These are phyloP conservation scores for Aureobasidium namibiae DNA, from an alignment of 2,329 filamentous ascomycete genomes.

Conservation along the genomic window DNA sequence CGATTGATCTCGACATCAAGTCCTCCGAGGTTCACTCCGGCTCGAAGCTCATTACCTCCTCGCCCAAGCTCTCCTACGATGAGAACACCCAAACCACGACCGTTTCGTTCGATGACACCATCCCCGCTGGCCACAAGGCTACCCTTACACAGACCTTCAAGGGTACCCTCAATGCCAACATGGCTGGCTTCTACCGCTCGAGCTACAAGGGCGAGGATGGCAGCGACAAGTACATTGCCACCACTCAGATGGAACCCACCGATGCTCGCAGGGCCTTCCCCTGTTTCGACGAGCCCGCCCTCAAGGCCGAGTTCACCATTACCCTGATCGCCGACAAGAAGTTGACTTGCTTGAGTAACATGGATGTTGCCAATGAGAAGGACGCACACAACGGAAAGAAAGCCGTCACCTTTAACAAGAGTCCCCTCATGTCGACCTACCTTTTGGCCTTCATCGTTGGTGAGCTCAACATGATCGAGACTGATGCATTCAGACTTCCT, in stretches of 20 bases:
- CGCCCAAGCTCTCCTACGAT: slow-evolving; percentile 63
- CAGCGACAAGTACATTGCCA: slow-evolving; percentile 72
- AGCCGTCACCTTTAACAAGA: slow-evolving; percentile 84
- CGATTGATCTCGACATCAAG: slow-evolving; percentile 76
- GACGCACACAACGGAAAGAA: slow-evolving; percentile 61
- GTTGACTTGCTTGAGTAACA: slow-evolving; percentile 89
- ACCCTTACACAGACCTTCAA: slow-evolving; percentile 70
- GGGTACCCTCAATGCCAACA: slow-evolving; percentile 80
- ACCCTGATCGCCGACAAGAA: slow-evolving; percentile 86
- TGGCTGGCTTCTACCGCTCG: slow-evolving; percentile 95
- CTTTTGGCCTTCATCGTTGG: slow-evolving; percentile 89
- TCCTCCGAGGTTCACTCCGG: slow-evolving; percentile 59
- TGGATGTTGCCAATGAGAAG: slow-evolving; percentile 78
- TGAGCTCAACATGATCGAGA: slow-evolving; percentile 90
- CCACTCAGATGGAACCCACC: slow-evolving; percentile 93
- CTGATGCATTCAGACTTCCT: slow-evolving; percentile 81
- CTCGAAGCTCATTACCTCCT: slow-evolving; percentile 51
- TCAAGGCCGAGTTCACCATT: slow-evolving; percentile 89
- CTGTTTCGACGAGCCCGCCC: slow-evolving; percentile 89
- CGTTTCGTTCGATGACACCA: slow-evolving; percentile 64
- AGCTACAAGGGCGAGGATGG: slow-evolving; percentile 82
- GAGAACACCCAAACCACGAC: slow-evolving; percentile 74
- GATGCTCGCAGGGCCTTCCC: slow-evolving; percentile 89
- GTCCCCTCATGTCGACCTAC: slow-evolving; percentile 93
- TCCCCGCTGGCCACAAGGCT: slow-evolving; percentile 69